Evolutionary conservation across 2,329 filamentous ascomycete genomes (phyloP).

Genomic region (Pseudohalonectria lignicola): DNA sequence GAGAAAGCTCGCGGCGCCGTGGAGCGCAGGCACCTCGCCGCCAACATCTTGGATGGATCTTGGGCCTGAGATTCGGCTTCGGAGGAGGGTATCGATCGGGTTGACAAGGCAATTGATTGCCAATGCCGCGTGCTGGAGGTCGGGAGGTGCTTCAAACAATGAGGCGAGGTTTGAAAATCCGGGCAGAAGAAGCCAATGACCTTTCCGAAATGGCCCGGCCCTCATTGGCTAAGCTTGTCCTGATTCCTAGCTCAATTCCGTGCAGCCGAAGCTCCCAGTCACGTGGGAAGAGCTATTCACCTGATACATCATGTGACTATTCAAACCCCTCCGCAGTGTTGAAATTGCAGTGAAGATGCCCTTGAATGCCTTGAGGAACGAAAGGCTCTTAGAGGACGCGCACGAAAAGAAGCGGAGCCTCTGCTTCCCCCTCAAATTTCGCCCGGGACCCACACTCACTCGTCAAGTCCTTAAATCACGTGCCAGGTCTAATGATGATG

Average conservation of each 20-base stretch:
- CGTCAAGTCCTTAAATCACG: no score
- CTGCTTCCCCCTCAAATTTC: no score
- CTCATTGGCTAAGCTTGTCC: background rate
- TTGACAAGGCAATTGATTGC: conserved; percentile 25
- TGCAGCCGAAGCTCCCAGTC: conserved; percentile 13
- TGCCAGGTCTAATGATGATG: no score
- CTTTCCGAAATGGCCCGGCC: background rate
- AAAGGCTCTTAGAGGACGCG: no score
- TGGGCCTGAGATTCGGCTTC: conserved; percentile 24
- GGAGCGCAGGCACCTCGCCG: conserved; percentile 82
- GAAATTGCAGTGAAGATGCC: no score
- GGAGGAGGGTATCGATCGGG: conserved; percentile 19
- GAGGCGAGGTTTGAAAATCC: background rate
- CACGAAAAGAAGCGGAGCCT: no score
- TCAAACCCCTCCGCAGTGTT: no score
- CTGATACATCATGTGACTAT: no score
- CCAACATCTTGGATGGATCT: conserved; percentile 65
- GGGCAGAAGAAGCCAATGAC: no score
- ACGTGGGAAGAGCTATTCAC: no score
- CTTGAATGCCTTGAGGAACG: no score
- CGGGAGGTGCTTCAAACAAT: background rate
- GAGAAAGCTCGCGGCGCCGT: conserved; percentile 77
- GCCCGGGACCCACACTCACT: no score
- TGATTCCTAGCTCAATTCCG: background rate
- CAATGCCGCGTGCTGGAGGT: conserved; percentile 11